Evolutionary conservation across 1,284 basidiomycete species (phyloP).

Genomic region (Bjerkandera adusta): DNA sequence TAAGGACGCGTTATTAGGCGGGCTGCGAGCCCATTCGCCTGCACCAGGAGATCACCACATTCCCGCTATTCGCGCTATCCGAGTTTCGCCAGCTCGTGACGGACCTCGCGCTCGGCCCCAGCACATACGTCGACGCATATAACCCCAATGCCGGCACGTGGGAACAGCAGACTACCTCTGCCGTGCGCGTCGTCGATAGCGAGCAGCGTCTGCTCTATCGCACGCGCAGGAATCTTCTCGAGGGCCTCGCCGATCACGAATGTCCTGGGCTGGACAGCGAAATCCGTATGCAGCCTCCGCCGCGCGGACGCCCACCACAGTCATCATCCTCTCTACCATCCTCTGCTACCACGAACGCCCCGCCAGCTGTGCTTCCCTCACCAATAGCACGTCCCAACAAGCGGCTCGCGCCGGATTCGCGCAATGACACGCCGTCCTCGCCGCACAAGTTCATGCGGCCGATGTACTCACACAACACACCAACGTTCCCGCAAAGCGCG

Average conservation of each 20-base stretch:
- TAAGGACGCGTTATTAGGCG: slow-evolving; percentile 35
- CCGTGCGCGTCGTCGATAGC: slow-evolving; percentile 40
- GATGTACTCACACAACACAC: too few relatives aligned
- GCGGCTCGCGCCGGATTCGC: slow-evolving; percentile 9
- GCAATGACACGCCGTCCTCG: not conserved
- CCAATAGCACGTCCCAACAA: not conserved
- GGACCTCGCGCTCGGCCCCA: slow-evolving; percentile 47
- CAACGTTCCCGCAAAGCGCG: too few relatives aligned
- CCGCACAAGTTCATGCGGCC: too few relatives aligned
- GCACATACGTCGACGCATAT: slow-evolving; percentile 60
- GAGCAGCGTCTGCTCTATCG: slow-evolving; percentile 55
- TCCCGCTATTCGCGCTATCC: slow-evolving; percentile 62
- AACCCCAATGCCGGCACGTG: slow-evolving; percentile 51
- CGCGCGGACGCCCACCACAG: too few relatives aligned
- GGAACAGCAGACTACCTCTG: slow-evolving; percentile 49
- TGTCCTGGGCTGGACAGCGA: slow-evolving; percentile 56
- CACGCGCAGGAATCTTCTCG: slow-evolving; percentile 52
- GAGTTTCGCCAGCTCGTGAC: slow-evolving; percentile 46
- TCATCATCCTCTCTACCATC: too few relatives aligned
- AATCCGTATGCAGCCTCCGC: slow-evolving; percentile 39
- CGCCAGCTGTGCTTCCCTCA: not conserved
- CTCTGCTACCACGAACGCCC: not conserved
- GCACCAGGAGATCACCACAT: slow-evolving; percentile 55
- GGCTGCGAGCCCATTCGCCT: slow-evolving; percentile 59
- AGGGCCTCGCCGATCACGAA: slow-evolving; percentile 53